Evolutionary conservation across 352 stramenopile genomes (phyloP), one percentile per base, ranked within the genome.

Genomic region (Thalassiosira livingstoniorum): DNA sequence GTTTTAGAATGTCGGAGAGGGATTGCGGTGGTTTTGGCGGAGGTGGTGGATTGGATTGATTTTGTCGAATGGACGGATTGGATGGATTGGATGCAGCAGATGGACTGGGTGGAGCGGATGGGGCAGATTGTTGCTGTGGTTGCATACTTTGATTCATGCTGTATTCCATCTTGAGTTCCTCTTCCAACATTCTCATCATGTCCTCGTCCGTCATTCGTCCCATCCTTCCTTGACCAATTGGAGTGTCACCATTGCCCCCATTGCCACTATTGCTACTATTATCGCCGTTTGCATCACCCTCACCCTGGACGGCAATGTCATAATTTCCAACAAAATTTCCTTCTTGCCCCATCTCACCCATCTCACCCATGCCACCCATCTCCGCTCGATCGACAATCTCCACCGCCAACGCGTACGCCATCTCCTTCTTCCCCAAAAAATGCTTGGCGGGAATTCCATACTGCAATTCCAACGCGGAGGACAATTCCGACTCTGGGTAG

Each of bases 171-270:
- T 34, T 78, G 69, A 85, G 74, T 55, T 85, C 78, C 43, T 85
- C 69, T 58, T 85, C 78, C 69, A 85, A 68, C 78, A 85, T 79
- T 51, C 69, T 67, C 71, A 85, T 80, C 78, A 85, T 85, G 39
- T 80, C 78, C 37, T 85, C 71, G 21, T 85, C 71, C 13, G 75
- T 63, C 66, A 75, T 82, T 45, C 58, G 53, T 15, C 37, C 61
- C 18, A 69, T 57, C 27, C 45, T 21, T 13, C 35, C 23, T 5
- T 35, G 35, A 37, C 57, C 39, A 15, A 70, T 15, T 37, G 18
- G 11, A 4, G 58, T 5, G 29, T 68, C n/a, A 2, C 43, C 45
- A 70, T 42, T 64, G 2, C 43, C 53, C 10, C n/a, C 37, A 35
- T 47, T 53, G 2, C 53, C 61, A 53, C 35, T 31, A 53, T 55